phyloP scores from a whole-genome alignment of 306 rosid genomes.

The Vachellia pachyceras region DNA sequence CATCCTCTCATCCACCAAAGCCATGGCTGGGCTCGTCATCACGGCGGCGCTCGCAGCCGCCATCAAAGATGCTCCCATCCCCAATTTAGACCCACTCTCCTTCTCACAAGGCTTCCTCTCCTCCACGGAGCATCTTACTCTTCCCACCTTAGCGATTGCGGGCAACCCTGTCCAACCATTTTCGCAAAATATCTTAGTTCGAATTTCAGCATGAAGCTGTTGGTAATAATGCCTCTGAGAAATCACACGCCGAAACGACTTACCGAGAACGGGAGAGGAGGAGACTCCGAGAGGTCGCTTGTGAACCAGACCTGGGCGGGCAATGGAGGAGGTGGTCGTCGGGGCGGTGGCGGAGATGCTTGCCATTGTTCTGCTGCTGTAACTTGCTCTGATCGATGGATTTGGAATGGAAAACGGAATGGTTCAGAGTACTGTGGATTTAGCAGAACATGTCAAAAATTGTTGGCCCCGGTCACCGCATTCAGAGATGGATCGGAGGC shows the following conservation, averaged over 20 bases:
- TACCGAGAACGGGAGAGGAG: slow-evolving; percentile 77
- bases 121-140: slow-evolving; percentile 79
- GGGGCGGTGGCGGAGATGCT: slow-evolving; percentile 65
- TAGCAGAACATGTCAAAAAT: slow-evolving; percentile 32
- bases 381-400: neutral
- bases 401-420: slow-evolving; percentile 24
- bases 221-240: neutral
- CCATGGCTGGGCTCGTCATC: slow-evolving; percentile 86
- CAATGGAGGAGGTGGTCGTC: slow-evolving; percentile 58
- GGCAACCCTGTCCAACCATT: slow-evolving; percentile 60
- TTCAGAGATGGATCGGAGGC: slow-evolving; percentile 54
- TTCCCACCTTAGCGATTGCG: slow-evolving; percentile 66
- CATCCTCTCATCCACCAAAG: slow-evolving; percentile 91
- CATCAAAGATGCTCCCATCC: slow-evolving; percentile 66
- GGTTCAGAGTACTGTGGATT: slow-evolving; percentile 8
- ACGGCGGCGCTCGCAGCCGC: slow-evolving; percentile 67
- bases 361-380: slow-evolving; percentile 60
- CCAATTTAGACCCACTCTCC: slow-evolving; percentile 54
- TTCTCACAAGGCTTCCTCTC: slow-evolving; percentile 42
- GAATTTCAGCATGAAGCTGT: neutral
- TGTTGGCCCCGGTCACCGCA: slow-evolving; percentile 54
- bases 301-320: slow-evolving; percentile 58
- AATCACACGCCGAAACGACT: slow-evolving; percentile 14
- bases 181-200: neutral
- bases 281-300: slow-evolving; percentile 57